Evolutionary conservation across 305 asterid genomes (phyloP).

Genomic region (Plantago lanceolata): DNA sequence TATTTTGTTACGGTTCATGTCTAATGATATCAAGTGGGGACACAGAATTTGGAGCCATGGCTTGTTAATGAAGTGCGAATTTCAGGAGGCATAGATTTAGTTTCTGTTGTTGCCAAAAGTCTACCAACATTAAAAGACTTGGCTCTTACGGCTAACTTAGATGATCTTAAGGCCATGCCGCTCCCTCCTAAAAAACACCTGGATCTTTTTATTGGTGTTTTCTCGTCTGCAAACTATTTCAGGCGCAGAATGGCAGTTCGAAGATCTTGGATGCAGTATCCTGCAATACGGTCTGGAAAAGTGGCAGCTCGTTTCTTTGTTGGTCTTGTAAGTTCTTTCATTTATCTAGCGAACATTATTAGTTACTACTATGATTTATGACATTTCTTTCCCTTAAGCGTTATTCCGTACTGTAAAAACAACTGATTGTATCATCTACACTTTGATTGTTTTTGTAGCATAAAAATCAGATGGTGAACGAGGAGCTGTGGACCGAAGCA

Average conservation of each 20-base stretch:
- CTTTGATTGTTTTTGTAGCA: constrained; percentile 45
- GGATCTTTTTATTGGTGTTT: constrained; percentile 72
- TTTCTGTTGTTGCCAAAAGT: constrained; percentile 84
- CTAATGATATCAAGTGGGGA: constrained; percentile 10
- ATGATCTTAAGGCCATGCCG: constrained; percentile 62
- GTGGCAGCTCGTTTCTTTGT: constrained; percentile 94
- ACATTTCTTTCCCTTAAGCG: too few relatives aligned
- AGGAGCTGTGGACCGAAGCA: constrained; percentile 95
- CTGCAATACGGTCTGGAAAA: constrained; percentile 66
- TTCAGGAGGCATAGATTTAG: constrained; percentile 73
- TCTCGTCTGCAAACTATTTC: constrained; percentile 91
- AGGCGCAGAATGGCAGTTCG: constrained; percentile 97
- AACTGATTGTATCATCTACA: too few relatives aligned
- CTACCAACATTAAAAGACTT: constrained; percentile 89
- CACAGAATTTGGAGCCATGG: constrained; percentile 95
- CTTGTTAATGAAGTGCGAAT: constrained; percentile 80
- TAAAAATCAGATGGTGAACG: constrained; percentile 92
- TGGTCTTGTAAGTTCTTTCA: constrained; percentile 79
- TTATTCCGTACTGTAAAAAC: too few relatives aligned
- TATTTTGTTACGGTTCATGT: neutral
- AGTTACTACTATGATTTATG: too few relatives aligned
- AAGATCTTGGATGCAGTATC: constrained; percentile 98
- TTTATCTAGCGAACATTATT: neutral
- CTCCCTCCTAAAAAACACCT: constrained; percentile 46
- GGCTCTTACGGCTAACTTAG: constrained; percentile 68